Evolutionary conservation across 139 green algal species (phyloP), one percentile per base, ranked within the genome.

Genomic region (Chlorella sp.): DNA sequence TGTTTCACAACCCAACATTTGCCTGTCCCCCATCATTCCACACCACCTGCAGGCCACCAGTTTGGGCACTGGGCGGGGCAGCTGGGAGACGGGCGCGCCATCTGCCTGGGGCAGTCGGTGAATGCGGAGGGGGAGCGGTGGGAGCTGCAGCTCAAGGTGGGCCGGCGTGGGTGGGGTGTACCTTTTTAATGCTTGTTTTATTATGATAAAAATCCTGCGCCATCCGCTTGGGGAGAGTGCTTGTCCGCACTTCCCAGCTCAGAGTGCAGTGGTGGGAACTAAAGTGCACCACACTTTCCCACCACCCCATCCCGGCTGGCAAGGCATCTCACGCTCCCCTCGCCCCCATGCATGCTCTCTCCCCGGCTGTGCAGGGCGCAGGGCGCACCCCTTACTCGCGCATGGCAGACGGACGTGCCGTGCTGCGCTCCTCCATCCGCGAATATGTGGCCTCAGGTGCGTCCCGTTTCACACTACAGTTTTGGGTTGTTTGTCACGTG

Each of bases 121-220:
- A 94, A 92, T 75, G 75, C 36, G 1, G 28, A 79, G 7, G 39
- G 77, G 53, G 53, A 94, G 76, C 91, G 93, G 30, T 99, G 95
- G 95, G 97, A 99, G 94, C 89, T 99, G 86, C 97, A 99, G 95
- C 94, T 99, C n/a, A 99, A 98, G 92, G 92, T 91, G 76, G 89
- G 21, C 24, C 32, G 12, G 53, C 0, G 18, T 34, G 48, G 81
- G 21, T 7, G 64, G 21, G 64, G 15, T 7, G 22, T 9, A 5
- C 5, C 5, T 9, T 5, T 5, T 57, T 57, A 9, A 57, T 57
- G 48, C n/a, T n/a, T n/a, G n/a, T n/a, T n/a, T n/a, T n/a, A n/a
- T n/a, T n/a, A n/a, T n/a, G n/a, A n/a, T n/a, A n/a, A n/a, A n/a
- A n/a, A n/a, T n/a, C n/a, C n/a, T n/a, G n/a, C n/a, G n/a, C n/a